Base-by-base conservation (phyloP, 495 filamentous ascomycete genomes). In the Friedmanniomyces endolithicus region DNA sequence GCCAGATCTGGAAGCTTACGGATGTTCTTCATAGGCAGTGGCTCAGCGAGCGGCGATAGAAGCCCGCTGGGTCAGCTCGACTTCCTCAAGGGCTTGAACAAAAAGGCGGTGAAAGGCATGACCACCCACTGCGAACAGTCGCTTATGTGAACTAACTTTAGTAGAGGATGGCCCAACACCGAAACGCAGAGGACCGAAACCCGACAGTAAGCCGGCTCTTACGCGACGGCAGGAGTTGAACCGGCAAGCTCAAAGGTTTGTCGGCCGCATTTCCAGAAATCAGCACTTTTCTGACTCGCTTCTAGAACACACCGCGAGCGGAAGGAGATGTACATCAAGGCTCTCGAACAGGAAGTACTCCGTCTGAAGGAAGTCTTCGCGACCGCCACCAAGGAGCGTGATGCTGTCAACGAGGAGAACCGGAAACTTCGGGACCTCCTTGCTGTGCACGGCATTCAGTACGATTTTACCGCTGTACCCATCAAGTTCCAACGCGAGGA, bases 211-310 rank as follows among this genome's bases (percentile, higher is more conserved):
- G 63, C 92, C 92, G 3, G 88, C 92, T 46, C 70, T 94, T 60
- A 98, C 90, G n/a, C 75, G 90, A 37, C 78, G 90, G 46, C 92
- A 98, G 64, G 92, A 98, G 65, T 70, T 96, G 46, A 98, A 98
- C 65, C 79, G 92, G 52, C 90, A 96, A 72, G 92, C 92, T 25
- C 92, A 98, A 69, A 83, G 90, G 90, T 92, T 81, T 62, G 65
- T 55, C 31, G 25, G 11, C 17, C 12, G 9, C 43, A 7, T 20
- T 23, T 11, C 4, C 2, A 33, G 16, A 17, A 27, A 11, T 16
- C 53, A 31, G 7, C 6, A 24, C 20, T 46, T 46, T 48, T 35
- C 47, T 58, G 43, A 61, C 20, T 48, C 52, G 52, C 23, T 27
- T 0, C 41, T 46, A 85, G 90, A 65, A 95, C 92, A 23, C 90